A percentile compares a stretch with the other conserved stretches of the same genome.
Evolutionary conservation across 2,329 filamentous ascomycete species (phyloP).

Genomic region (Aureobasidium sp.): DNA sequence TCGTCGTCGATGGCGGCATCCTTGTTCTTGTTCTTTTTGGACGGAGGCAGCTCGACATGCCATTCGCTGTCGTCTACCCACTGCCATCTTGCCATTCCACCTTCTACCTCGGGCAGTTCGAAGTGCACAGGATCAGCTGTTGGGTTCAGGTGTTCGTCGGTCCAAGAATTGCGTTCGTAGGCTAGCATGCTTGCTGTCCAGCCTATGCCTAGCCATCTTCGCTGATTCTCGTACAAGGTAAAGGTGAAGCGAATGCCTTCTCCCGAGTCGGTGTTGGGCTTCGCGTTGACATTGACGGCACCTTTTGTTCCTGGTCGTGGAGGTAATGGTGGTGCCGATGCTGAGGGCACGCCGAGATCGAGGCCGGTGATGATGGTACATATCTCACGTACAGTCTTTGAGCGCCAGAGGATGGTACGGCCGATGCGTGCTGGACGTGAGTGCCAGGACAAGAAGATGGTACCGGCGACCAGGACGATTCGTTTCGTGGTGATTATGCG

Average conservation of each 20-base stretch:
- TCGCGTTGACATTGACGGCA: constrained; percentile 35
- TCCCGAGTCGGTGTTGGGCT: constrained; percentile 35
- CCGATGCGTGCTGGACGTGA: constrained; percentile 78
- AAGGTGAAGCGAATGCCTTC: constrained; percentile 93
- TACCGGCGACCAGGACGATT: constrained; percentile 78
- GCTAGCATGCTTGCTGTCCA: constrained; percentile 90
- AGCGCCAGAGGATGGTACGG: constrained; percentile 85
- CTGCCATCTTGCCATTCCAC: constrained; percentile 58
- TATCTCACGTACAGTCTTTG: constrained; percentile 62
- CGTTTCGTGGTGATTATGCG: constrained; percentile 81
- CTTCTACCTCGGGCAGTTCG: constrained; percentile 59
- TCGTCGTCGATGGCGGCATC: constrained; percentile 42
- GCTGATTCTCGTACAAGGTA: constrained; percentile 91
- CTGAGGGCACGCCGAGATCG: constrained; percentile 51
- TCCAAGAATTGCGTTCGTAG: constrained; percentile 87
- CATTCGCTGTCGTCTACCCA: constrained; percentile 85
- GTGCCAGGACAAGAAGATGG: constrained; percentile 84
- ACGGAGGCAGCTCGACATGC: constrained; percentile 58
- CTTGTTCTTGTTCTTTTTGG: constrained; percentile 41
- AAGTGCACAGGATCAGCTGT: constrained; percentile 70
- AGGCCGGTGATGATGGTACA: constrained; percentile 74
- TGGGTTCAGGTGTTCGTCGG: constrained; percentile 85
- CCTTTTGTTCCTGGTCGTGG: constrained; percentile 39
- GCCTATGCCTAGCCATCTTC: constrained; percentile 87
- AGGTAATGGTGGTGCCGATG: constrained; percentile 31